Evolutionary conservation across 202 grass and related monocot species (phyloP), one percentile per base, ranked within the genome.

Genomic region (Brachypodium distachyon): DNA sequence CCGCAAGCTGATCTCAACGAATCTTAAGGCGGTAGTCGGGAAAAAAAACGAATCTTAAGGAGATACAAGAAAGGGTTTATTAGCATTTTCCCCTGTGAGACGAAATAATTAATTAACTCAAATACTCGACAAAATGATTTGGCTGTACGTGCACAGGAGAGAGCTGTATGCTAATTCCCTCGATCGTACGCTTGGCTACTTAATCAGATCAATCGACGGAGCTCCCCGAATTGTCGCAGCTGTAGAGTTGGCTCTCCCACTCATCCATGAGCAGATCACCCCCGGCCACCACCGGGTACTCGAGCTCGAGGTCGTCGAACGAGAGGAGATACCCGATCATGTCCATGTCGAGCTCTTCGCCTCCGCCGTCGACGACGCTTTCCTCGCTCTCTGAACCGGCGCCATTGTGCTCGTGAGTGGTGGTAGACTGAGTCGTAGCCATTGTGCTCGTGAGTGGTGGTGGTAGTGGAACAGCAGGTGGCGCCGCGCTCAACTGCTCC

Each of bases 241-340:
- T n/a, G 60, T 67, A 83, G 26, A 83, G 16, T 13, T 74, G 34
- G 16, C 68, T 74, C 27, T 67, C 85, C 85, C 73, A 83, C 4
- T 42, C 25, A 32, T 83, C 74, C 51, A 83, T 49, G 26, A 83
- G 52, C 59, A 79, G 51, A 5, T 82, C 77, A 4, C 34, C 5
- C 3, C 33, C 33, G 0, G n/a, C n/a, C n/a, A n/a, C n/a, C 32
- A n/a, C 34, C 0, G 34, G 53, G 61, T 74, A 85, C n/a, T n/a
- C n/a, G n/a, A n/a, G n/a, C 31, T 86, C 77, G 4, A 72, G 68
- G 5, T 79, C 74, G 3, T 79, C 67, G 50, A 87, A 67, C 59
- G 25, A 18, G 7, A 83, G 34, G 85, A 83, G 55, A 53, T 61
- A 3, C n/a, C n/a, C n/a, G 46, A 52, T 5, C 67, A 60, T 73